These are phyloP conservation scores for Coniochaeta sp. DNA, from an alignment of 2,329 filamentous ascomycete genomes.

Conservation along the genomic window DNA sequence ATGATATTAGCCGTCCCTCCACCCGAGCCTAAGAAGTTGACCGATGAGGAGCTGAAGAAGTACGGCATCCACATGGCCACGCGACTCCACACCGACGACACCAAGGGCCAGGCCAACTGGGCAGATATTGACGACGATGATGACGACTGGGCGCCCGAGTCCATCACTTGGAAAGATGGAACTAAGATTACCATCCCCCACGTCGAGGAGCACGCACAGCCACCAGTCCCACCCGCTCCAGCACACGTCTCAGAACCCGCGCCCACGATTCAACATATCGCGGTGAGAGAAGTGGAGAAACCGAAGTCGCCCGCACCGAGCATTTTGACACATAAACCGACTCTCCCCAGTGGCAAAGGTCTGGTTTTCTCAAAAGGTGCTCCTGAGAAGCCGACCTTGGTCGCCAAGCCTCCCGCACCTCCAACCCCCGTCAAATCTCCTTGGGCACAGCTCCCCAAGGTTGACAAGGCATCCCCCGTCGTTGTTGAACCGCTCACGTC, in stretches of 20 bases:
- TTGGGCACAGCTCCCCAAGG: slow-evolving; percentile 79
- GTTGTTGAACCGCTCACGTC: slow-evolving; percentile 45
- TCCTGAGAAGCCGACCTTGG: slow-evolving; percentile 63
- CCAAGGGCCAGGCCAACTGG: slow-evolving; percentile 74
- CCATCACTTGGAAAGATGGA: slow-evolving; percentile 82
- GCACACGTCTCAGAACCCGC: slow-evolving; percentile 19
- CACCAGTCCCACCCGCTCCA: slow-evolving; percentile 16
- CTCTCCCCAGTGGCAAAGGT: slow-evolving; percentile 36
- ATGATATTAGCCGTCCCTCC: slow-evolving; percentile 46
- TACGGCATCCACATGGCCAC: slow-evolving; percentile 82
- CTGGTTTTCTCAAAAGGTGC: slow-evolving; percentile 56
- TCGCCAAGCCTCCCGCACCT: slow-evolving; percentile 61
- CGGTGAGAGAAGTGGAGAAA: slow-evolving; percentile 29
- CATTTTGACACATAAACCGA: not conserved
- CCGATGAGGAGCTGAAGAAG: slow-evolving; percentile 80
- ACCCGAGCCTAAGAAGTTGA: slow-evolving; percentile 72
- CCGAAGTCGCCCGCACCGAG: slow-evolving; percentile 32
- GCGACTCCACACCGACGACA: slow-evolving; percentile 68
- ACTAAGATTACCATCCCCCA: slow-evolving; percentile 72
- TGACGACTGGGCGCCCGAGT: slow-evolving; percentile 79
- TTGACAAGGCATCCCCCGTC: slow-evolving; percentile 72
- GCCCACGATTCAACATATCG: slow-evolving; percentile 13
- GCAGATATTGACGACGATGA: slow-evolving; percentile 86
- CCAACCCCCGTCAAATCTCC: slow-evolving; percentile 77
- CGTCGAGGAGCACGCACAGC: slow-evolving; percentile 39